phyloP scores from a whole-genome alignment of 202 grass and related monocot species.

The Zoysia matrella region DNA sequence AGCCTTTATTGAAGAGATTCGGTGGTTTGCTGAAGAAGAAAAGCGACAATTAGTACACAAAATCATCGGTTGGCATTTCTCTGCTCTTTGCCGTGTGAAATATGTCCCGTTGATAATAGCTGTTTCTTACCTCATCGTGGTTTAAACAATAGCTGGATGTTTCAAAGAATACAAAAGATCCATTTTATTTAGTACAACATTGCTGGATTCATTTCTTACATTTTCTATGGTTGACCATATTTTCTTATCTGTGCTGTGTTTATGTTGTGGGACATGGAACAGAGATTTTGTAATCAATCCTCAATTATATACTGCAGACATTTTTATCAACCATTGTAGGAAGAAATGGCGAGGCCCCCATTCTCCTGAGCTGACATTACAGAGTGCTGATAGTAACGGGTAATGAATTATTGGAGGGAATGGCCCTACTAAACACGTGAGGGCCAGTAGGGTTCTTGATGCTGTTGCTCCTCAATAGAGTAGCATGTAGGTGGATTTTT shows the following conservation, averaged over 20 bases:
- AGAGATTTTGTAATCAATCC: neutral
- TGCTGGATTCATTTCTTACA: conserved; percentile 41
- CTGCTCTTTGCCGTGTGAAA: conserved; percentile 48
- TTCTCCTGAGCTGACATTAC: conserved; percentile 35
- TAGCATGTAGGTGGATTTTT: too few relatives aligned
- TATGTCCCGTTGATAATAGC: conserved; percentile 54
- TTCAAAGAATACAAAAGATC: conserved; percentile 58
- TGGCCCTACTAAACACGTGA: conserved; percentile 30
- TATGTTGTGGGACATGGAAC: conserved; percentile 32
- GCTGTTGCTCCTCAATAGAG: conserved; percentile 24
- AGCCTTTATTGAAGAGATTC: conserved; percentile 60
- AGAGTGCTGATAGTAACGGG: neutral
- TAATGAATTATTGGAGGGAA: conserved; percentile 14
- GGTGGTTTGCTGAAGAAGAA: conserved; percentile 75
- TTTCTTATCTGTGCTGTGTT: conserved; percentile 36
- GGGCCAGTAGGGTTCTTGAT: conserved; percentile 23
- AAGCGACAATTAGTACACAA: conserved; percentile 55
- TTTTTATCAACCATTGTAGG: neutral
- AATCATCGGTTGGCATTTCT: conserved; percentile 31
- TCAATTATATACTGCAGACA: conserved; percentile 26
- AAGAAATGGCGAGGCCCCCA: neutral
- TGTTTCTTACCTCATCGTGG: conserved; percentile 41
- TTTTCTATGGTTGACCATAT: conserved; percentile 55
- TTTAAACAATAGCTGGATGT: conserved; percentile 45
- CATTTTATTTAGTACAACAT: conserved; percentile 50